Evolutionary conservation across 1,284 basidiomycete genomes (phyloP).

Genomic region (Cutaneotrichosporon sp.): DNA sequence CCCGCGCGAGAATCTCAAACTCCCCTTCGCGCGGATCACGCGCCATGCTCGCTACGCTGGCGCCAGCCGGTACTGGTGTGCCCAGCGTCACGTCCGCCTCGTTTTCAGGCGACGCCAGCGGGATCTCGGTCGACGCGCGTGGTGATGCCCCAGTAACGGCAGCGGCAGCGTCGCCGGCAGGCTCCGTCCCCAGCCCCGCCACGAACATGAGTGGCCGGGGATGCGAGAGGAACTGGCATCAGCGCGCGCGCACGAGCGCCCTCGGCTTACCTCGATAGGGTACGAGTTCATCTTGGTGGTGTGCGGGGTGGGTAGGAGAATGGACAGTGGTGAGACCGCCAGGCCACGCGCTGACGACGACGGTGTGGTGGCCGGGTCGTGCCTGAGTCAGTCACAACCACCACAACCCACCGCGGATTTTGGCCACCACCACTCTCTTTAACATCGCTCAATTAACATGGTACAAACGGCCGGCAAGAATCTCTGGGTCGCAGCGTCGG

Average conservation of each 20-base stretch:
- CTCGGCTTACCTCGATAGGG: conserved; percentile 64
- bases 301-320: neutral
- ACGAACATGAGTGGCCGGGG: conserved; percentile 88
- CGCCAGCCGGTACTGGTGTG: neutral
- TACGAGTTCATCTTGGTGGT: conserved; percentile 71
- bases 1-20: conserved; percentile 56
- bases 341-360: neutral
- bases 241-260: conserved; percentile 1
- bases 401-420: neutral
- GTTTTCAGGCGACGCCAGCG: conserved; percentile 2
- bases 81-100: neutral
- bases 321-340: neutral
- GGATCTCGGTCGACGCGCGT: neutral
- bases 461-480: conserved; percentile 54
- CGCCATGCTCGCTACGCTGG: neutral
- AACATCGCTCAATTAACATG: neutral
- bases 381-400: neutral
- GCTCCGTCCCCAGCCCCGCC: conserved; percentile 60
- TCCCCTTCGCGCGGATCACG: conserved; percentile 25
- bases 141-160: neutral
- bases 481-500: conserved; percentile 85
- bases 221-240: conserved; percentile 60
- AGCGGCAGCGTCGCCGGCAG: too few relatives aligned
- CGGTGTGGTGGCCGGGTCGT: neutral
- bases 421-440: neutral